Percentiles rank a stretch among this genome's conserved stretches.
Conservation (phyloP, 2,329 filamentous ascomycete species). For the Bipolaris cookei region DNA sequence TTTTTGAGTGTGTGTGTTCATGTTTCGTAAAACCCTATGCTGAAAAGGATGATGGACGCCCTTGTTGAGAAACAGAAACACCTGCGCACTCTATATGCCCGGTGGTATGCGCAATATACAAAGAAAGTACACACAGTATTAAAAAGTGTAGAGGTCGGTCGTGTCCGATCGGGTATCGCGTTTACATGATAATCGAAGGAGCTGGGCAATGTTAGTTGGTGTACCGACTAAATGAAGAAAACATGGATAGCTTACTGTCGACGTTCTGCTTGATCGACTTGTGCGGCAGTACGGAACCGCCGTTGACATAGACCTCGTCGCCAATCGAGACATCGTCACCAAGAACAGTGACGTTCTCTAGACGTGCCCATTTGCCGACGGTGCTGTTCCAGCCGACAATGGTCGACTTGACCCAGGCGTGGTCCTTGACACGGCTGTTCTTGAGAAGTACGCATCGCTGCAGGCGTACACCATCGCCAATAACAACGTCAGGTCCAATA, state of each 20-base stretch:
- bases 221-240: neutral
- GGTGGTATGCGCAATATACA: slow-evolving; percentile 43
- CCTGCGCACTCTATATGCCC: slow-evolving; percentile 20
- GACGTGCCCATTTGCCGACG: slow-evolving; percentile 91
- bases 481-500: slow-evolving; percentile 88
- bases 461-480: slow-evolving; percentile 91
- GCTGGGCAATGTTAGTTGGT: slow-evolving; percentile 36
- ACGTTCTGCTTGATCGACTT: slow-evolving; percentile 99
- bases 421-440: slow-evolving; percentile 95
- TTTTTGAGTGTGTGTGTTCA: slow-evolving; percentile 6
- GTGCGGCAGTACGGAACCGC: slow-evolving; percentile 91
- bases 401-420: slow-evolving; percentile 98
- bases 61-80: slow-evolving; percentile 18
- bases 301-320: slow-evolving; percentile 98
- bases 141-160: slow-evolving; percentile 35
- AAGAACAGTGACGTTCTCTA: slow-evolving; percentile 98
- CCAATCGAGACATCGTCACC: slow-evolving; percentile 98
- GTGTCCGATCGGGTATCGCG: slow-evolving; percentile 17
- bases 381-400: slow-evolving; percentile 99
- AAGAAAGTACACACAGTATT: slow-evolving; percentile 43
- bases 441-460: slow-evolving; percentile 90
- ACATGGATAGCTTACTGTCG: slow-evolving; percentile 59
- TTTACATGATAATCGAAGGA: slow-evolving; percentile 57
- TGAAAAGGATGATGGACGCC: slow-evolving; percentile 18
- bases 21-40: slow-evolving; percentile 19